Evolutionary conservation across 225 moss, liverwort and hornwort genomes (phyloP).

Genomic region (Rhytidiadelphus loreus): DNA sequence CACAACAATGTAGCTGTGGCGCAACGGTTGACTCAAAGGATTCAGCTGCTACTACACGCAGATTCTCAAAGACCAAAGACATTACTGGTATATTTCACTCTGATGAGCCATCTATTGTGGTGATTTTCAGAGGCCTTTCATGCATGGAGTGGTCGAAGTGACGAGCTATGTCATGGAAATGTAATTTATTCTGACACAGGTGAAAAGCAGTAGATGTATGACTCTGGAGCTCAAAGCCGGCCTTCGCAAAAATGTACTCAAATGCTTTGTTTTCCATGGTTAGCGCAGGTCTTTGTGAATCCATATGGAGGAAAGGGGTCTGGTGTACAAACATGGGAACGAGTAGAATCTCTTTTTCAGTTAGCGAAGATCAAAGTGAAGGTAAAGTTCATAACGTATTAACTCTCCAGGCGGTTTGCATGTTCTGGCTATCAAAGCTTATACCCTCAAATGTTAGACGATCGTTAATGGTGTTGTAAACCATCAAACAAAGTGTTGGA

Average conservation of each 20-base stretch:
- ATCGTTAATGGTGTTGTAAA: neutral
- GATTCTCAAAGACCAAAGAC: slow-evolving; percentile 61
- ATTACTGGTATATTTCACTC: slow-evolving; percentile 50
- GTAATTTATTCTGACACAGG: neutral
- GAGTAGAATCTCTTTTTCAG: slow-evolving; percentile 59
- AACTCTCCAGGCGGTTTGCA: neutral
- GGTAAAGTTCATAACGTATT: slow-evolving; percentile 19
- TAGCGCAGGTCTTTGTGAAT: slow-evolving; percentile 70
- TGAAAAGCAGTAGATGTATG: neutral
- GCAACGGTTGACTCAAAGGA: slow-evolving; percentile 38
- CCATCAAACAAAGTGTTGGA: neutral
- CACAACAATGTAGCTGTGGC: slow-evolving; percentile 12
- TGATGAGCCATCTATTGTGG: neutral
- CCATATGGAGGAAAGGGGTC: slow-evolving; percentile 73
- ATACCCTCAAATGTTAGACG: neutral
- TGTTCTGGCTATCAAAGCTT: neutral
- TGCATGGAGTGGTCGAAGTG: neutral
- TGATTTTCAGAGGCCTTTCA: neutral
- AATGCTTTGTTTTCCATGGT: neutral
- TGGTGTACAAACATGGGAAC: slow-evolving; percentile 59
- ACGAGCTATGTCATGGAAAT: neutral
- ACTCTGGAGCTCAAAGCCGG: neutral
- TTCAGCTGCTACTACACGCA: slow-evolving; percentile 37
- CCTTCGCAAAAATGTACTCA: neutral
- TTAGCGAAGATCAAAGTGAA: slow-evolving; percentile 60